phyloP scores from a whole-genome alignment of 192 early-diverging fungal genomes.

The Gigaspora rosea region DNA sequence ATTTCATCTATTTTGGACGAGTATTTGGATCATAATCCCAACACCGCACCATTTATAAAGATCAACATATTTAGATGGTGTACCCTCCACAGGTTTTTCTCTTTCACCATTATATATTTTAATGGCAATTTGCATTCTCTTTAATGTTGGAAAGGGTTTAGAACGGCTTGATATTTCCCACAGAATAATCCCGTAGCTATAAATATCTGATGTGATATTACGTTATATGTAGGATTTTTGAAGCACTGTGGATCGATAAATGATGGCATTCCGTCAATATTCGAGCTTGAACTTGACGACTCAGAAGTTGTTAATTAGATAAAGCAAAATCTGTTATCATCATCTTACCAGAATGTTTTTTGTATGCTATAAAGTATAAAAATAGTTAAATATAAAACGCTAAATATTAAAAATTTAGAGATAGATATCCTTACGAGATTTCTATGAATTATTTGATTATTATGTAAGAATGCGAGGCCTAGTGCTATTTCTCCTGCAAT shows the following conservation, averaged over 20 bases:
- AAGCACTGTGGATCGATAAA: neutral
- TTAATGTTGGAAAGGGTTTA: too few relatives aligned
- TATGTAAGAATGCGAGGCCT: slow-evolving; percentile 23
- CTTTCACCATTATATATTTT: too few relatives aligned
- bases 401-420: neutral
- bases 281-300: too few relatives aligned
- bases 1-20: too few relatives aligned
- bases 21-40: too few relatives aligned
- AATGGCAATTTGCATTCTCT: too few relatives aligned
- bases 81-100: too few relatives aligned
- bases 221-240: neutral
- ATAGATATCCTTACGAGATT: slow-evolving; percentile 12
- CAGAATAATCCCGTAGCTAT: too few relatives aligned
- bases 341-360: neutral
- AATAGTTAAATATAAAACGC: too few relatives aligned
- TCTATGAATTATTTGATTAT: slow-evolving; percentile 36
- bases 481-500: slow-evolving; percentile 36
- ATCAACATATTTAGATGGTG: too few relatives aligned
- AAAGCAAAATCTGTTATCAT: neutral
- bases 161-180: too few relatives aligned
- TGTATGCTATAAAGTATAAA: neutral
- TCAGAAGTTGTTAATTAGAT: neutral
- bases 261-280: neutral
- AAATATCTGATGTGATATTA: neutral
- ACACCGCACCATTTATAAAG: slow-evolving; percentile 42